phyloP scores from a whole-genome alignment of 1,139 yeast genomes.

The Taphrina deformans region DNA sequence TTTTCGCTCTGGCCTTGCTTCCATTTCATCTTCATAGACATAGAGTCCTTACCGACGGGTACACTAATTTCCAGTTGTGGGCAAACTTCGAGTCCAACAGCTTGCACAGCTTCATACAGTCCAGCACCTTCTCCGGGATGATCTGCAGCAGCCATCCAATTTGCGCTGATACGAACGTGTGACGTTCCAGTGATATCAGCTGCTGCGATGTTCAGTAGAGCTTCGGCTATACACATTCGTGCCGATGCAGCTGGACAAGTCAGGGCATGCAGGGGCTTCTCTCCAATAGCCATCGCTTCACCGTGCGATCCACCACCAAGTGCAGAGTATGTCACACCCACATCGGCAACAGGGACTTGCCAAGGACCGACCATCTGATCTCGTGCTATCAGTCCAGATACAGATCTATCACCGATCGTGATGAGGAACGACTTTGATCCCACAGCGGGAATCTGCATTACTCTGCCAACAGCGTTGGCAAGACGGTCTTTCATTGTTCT shows the following conservation, averaged over 20 bases:
- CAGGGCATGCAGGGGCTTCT: conserved; percentile 86
- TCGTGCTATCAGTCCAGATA: conserved; percentile 93
- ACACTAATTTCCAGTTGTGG: conserved; percentile 88
- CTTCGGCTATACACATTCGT: conserved; percentile 93
- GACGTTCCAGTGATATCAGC: conserved; percentile 79
- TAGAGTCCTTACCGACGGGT: conserved; percentile 98
- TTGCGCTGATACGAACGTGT: conserved; percentile 84
- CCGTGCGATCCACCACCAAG: conserved; percentile 80
- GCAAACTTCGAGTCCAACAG: conserved; percentile 90
- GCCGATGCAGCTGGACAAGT: conserved; percentile 96
- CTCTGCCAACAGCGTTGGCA: conserved; percentile 72
- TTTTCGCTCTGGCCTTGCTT: conserved; percentile 53
- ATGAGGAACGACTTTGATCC: conserved; percentile 93
- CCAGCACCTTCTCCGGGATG: conserved; percentile 96
- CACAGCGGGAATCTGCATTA: conserved; percentile 85
- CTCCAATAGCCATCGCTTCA: conserved; percentile 98
- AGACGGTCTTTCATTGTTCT: conserved; percentile 29
- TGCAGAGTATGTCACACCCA: conserved; percentile 92
- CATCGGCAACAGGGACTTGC: conserved; percentile 99
- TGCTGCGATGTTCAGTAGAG: conserved; percentile 82
- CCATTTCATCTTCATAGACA: conserved; percentile 99
- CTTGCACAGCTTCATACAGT: conserved; percentile 94
- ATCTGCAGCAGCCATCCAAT: conserved; percentile 99
- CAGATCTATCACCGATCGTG: conserved; percentile 95
- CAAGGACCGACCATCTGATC: conserved; percentile 99